Percentiles rank a stretch among this genome's conserved stretches.
Evolutionary conservation across 2,329 filamentous ascomycete genomes (phyloP).

Genomic region (Mariannaea sp.): DNA sequence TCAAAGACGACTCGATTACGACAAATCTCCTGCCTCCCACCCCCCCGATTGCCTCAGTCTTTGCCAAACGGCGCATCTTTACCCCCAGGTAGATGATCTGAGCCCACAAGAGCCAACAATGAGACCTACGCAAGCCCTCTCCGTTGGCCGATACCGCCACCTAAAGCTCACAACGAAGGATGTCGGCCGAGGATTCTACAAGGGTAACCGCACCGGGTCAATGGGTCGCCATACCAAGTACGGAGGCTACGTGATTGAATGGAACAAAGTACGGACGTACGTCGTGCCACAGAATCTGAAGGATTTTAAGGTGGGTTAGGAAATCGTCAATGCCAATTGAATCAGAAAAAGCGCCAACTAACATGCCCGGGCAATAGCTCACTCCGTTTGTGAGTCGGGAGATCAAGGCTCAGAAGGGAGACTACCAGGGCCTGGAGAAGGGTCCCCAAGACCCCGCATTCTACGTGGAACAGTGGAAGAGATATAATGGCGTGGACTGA

Average conservation of each 20-base stretch:
- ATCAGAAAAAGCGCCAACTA: slow-evolving; percentile 11
- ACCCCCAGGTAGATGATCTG: slow-evolving; percentile 5
- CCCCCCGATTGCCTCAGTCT: slow-evolving; percentile 4
- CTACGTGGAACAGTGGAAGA: slow-evolving; percentile 71
- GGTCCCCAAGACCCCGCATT: slow-evolving; percentile 65
- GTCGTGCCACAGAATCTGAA: slow-evolving; percentile 73
- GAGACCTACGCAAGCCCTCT: slow-evolving; percentile 71
- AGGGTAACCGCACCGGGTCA: slow-evolving; percentile 86
- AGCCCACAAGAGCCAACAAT: slow-evolving; percentile 49
- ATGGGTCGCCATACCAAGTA: slow-evolving; percentile 85
- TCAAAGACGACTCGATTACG: slow-evolving; percentile 19
- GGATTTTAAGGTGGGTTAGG: slow-evolving; percentile 67
- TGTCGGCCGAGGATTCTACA: slow-evolving; percentile 94
- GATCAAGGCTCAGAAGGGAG: slow-evolving; percentile 57
- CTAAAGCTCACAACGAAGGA: slow-evolving; percentile 88
- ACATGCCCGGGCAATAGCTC: slow-evolving; percentile 56
- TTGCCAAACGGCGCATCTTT: slow-evolving; percentile 9
- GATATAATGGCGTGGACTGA: slow-evolving; percentile 66
- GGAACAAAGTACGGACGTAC: slow-evolving; percentile 87
- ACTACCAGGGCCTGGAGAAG: slow-evolving; percentile 56
- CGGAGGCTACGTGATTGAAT: slow-evolving; percentile 85
- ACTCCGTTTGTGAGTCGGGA: slow-evolving; percentile 76
- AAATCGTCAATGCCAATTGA: not conserved
- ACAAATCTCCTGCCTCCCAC: slow-evolving; percentile 2
- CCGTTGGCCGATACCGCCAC: slow-evolving; percentile 71